Evolutionary conservation across 1,284 basidiomycete genomes (phyloP), one percentile per base, ranked within the genome.

Genomic region (Athelia psychrophila): DNA sequence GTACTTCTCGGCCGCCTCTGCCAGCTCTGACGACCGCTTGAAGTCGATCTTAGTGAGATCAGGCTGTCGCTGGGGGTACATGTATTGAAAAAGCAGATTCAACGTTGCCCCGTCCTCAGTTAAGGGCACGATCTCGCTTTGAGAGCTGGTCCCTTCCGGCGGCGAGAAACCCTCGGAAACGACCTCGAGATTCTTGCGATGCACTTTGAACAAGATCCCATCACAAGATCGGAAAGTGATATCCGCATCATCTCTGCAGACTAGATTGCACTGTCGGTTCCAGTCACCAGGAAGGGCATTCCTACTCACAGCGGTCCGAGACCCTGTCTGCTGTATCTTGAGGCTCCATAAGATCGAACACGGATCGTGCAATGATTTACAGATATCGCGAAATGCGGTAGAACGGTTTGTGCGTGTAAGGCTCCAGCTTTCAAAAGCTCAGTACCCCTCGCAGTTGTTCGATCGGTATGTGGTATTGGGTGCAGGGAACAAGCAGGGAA

Each of bases 181-280:
- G 23, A 56, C 56, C 40, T 59, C 58, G 4, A 69, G 59, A 30
- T 67, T 61, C 33, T 61, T 61, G 24, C 61, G 55, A 47, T 67
- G 64, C 16, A 67, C 30, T 15, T 58, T 49, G 49, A 67, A 67
- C 3, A 64, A 44, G 24, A 62, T 54, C n/a, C 57, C 54, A 40
- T 69, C 64, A 19, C 54, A 53, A 9, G 66, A 69, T 20, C 53
- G 56, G 50, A 69, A 67, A 2, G 50, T 60, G 9, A 68, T 58
- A 30, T 69, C 65, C 5, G 63, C 57, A 47, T 60, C 59, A 12
- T n/a, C 20, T 8, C 51, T 50, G 8, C 55, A 53, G 54, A 64
- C 64, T 63, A n/a, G n/a, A 30, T 5, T 5, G 6, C 6, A 6
- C 13, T 30, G 5, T 5, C 27, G 27, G 13, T 30, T 30, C 13